phyloP scores from a whole-genome alignment of 306 rosid genomes.

The Sicyos baderoa region DNA sequence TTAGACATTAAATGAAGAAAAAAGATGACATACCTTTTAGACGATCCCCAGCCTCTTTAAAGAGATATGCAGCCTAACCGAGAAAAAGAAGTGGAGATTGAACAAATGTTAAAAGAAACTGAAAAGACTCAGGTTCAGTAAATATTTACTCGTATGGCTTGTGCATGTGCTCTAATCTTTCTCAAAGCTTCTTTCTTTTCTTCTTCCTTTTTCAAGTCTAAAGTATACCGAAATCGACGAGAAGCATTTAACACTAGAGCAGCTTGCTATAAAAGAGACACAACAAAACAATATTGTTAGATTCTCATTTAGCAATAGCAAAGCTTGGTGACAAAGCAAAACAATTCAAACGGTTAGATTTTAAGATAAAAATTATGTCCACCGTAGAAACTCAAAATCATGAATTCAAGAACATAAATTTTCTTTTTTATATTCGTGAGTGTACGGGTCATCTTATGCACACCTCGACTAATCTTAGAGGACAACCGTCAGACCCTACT shows the following conservation, averaged over 20 bases:
- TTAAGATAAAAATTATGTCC: neutral
- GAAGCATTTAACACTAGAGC: constrained; percentile 98
- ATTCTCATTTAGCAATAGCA: constrained; percentile 62
- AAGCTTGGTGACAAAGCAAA: constrained; percentile 44
- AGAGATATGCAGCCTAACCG: constrained; percentile 74
- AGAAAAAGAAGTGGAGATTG: constrained; percentile 12
- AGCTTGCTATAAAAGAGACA: constrained; percentile 62
- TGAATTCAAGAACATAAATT: neutral
- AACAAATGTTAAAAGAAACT: constrained; percentile 13
- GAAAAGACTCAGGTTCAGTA: constrained; percentile 18
- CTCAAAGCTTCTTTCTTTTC: constrained; percentile 55
- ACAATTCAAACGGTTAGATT: constrained; percentile 1
- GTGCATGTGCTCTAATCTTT: constrained; percentile 78
- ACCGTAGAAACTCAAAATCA: neutral
- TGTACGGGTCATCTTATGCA: no score
- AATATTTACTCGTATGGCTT: constrained; percentile 62
- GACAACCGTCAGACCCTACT: no score
- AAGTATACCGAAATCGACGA: constrained; percentile 96
- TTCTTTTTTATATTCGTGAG: no score
- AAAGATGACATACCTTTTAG: constrained; percentile 40
- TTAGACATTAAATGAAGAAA: neutral
- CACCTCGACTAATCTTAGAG: no score
- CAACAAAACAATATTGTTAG: constrained; percentile 15
- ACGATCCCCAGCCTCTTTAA: constrained; percentile 38
- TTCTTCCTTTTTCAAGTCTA: constrained; percentile 91